Conservation (phyloP, 352 stramenopile genomes). For the Globisporangium canariense region DNA sequence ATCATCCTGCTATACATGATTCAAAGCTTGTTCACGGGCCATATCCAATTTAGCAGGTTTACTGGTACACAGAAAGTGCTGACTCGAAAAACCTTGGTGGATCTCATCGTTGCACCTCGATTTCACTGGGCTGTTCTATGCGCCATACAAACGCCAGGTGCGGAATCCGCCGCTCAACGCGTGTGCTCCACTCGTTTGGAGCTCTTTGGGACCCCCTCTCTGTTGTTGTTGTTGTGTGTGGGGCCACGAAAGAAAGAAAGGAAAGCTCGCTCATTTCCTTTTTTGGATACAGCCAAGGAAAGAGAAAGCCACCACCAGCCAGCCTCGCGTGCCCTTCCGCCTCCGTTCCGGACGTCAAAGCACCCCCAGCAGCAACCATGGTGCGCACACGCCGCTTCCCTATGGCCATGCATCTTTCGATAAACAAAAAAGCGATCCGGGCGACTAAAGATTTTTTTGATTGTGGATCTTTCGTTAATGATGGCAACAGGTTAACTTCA, state of each 20-base stretch:
- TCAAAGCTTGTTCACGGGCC: no score
- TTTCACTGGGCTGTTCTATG: conserved; percentile 37
- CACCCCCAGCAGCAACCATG: conserved; percentile 46
- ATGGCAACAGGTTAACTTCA: conserved; percentile 96
- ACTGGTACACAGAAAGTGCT: not conserved
- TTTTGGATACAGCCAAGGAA: conserved; percentile 49
- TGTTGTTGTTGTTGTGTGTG: conserved; percentile 1
- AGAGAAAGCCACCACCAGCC: conserved; percentile 17
- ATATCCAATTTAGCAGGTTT: no score
- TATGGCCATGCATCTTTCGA: not conserved
- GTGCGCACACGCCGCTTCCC: conserved; percentile 15
- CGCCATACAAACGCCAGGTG: conserved; percentile 21
- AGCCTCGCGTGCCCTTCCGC: conserved; percentile 18
- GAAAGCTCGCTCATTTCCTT: conserved; percentile 38
- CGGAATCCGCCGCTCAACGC: conserved; percentile 17
- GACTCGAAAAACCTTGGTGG: conserved; percentile 28
- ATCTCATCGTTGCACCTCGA: conserved; percentile 26
- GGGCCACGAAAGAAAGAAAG: not conserved
- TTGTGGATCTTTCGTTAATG: not conserved
- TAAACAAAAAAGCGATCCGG: not conserved
- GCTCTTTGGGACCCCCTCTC: conserved; percentile 21
- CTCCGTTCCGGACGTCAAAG: conserved; percentile 20
- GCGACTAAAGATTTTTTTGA: conserved; percentile 2
- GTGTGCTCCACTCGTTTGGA: conserved; percentile 60
- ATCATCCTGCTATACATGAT: no score